Conservation (phyloP, 176 grass and related monocot genomes). For the Eragrostis nindensis region DNA sequence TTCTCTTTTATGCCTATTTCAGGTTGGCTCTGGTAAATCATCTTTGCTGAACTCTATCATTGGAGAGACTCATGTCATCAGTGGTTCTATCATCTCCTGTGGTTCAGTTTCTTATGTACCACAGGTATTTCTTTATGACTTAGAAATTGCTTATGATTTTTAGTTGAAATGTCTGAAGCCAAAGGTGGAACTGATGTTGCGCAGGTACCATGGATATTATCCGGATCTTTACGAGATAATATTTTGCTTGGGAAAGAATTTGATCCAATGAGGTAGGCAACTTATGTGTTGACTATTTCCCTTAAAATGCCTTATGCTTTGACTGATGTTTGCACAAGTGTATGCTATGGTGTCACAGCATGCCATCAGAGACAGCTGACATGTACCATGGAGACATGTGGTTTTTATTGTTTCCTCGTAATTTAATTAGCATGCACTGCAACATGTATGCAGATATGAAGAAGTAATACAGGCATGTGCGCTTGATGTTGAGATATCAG, state of each 20-base stretch:
- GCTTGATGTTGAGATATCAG: constrained; percentile 84
- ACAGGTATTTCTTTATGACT: constrained; percentile 60
- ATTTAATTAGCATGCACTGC: constrained; percentile 24
- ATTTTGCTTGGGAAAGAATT: constrained; percentile 90
- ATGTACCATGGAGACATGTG: not conserved
- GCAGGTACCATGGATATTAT: constrained; percentile 94
- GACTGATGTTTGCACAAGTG: not conserved
- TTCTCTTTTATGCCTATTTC: constrained; percentile 36
- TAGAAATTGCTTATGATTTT: constrained; percentile 38
- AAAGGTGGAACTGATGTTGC: constrained; percentile 26
- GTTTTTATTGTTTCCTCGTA: constrained; percentile 10
- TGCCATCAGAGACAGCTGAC: not conserved
- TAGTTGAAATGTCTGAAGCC: constrained; percentile 16
- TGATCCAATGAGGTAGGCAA: constrained; percentile 65
- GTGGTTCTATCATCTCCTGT: constrained; percentile 56
- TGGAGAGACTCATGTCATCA: constrained; percentile 71
- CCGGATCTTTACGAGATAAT: constrained; percentile 82
- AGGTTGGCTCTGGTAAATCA: constrained; percentile 98
- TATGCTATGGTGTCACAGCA: not conserved
- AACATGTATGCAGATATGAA: constrained; percentile 65
- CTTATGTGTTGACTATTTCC: not conserved
- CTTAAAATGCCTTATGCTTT: not conserved
- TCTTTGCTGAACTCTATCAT: constrained; percentile 85
- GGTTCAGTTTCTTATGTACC: constrained; percentile 83
- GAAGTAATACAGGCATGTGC: constrained; percentile 89